Percentiles rank a stretch among this genome's conserved stretches.
These are phyloP conservation scores for Ascochyta koolunga DNA, from an alignment of 2,329 filamentous ascomycete species.

Conservation along the genomic window DNA sequence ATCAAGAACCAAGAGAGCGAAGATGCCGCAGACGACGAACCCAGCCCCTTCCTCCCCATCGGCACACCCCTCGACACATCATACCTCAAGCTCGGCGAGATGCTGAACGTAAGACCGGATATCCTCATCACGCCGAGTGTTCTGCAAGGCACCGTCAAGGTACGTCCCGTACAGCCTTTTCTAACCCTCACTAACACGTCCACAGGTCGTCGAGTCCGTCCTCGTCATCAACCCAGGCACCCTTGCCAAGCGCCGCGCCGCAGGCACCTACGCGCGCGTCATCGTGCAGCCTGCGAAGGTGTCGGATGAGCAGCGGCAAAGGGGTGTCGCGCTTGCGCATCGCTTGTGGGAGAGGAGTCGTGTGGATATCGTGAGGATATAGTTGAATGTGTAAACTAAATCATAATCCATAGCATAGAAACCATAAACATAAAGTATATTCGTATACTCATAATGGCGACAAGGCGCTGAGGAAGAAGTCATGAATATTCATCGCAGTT, in stretches of 20 bases:
- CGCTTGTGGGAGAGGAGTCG: conserved; percentile 80
- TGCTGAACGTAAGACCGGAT: conserved; percentile 85
- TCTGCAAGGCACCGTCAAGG: conserved; percentile 86
- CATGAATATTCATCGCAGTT: too few species aligned
- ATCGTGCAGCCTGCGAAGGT: conserved; percentile 70
- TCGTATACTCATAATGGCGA: too few species aligned
- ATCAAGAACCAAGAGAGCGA: conserved; percentile 38
- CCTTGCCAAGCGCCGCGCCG: conserved; percentile 80
- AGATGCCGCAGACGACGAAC: conserved; percentile 62
- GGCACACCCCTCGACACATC: conserved; percentile 82
- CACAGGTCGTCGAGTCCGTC: conserved; percentile 86
- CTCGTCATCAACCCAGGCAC: conserved; percentile 89
- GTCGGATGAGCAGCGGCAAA: conserved; percentile 63
- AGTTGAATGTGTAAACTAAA: background rate
- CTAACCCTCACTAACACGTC: conserved; percentile 14
- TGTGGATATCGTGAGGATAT: conserved; percentile 84
- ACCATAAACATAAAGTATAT: too few species aligned
- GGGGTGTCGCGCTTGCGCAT: conserved; percentile 67
- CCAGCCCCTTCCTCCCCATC: conserved; percentile 49
- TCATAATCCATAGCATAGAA: too few species aligned
- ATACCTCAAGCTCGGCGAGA: conserved; percentile 88
- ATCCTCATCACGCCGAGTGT: conserved; percentile 82
- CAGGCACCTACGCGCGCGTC: conserved; percentile 86
- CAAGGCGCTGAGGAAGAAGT: too few species aligned
- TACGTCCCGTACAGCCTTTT: conserved; percentile 51